phyloP scores from a whole-genome alignment of 805 yeast genomes.

The Nakazawaea ambrosiae region DNA sequence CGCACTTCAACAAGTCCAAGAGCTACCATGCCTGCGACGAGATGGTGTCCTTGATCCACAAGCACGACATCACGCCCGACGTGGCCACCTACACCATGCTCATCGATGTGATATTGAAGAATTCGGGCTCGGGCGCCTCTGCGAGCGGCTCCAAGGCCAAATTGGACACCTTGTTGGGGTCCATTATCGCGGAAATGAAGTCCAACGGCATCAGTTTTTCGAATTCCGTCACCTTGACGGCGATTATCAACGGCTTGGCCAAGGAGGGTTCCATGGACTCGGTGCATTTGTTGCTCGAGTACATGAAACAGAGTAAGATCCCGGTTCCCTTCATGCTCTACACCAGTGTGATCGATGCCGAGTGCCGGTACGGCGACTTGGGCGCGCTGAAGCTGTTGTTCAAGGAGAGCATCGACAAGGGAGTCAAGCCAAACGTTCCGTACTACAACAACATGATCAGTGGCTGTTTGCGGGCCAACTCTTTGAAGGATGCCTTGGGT shows the following conservation, averaged over 20 bases:
- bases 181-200: constrained; percentile 34
- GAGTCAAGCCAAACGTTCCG: constrained; percentile 28
- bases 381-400: constrained; percentile 35
- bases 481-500: constrained; percentile 28
- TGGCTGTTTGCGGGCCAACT: constrained; percentile 37
- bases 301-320: constrained; percentile 27
- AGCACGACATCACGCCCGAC: constrained; percentile 41
- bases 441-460: constrained; percentile 41
- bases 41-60: constrained; percentile 18
- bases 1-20: constrained; percentile 29
- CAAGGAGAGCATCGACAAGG: constrained; percentile 25
- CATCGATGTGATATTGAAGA: constrained; percentile 47
- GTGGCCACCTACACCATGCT: constrained; percentile 56
- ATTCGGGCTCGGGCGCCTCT: constrained; percentile 34
- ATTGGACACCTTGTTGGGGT: constrained; percentile 19
- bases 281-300: constrained; percentile 43
- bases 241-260: constrained; percentile 49
- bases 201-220: constrained; percentile 26
- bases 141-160: constrained; percentile 23
- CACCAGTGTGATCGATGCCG: constrained; percentile 41
- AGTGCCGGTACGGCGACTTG: constrained; percentile 34
- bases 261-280: constrained; percentile 38
- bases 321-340: constrained; percentile 29
- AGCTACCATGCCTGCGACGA: constrained; percentile 35
- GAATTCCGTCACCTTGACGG: constrained; percentile 40